phyloP scores from a whole-genome alignment of 1,284 basidiomycete species.

The Tranzscheliella williamsii region DNA sequence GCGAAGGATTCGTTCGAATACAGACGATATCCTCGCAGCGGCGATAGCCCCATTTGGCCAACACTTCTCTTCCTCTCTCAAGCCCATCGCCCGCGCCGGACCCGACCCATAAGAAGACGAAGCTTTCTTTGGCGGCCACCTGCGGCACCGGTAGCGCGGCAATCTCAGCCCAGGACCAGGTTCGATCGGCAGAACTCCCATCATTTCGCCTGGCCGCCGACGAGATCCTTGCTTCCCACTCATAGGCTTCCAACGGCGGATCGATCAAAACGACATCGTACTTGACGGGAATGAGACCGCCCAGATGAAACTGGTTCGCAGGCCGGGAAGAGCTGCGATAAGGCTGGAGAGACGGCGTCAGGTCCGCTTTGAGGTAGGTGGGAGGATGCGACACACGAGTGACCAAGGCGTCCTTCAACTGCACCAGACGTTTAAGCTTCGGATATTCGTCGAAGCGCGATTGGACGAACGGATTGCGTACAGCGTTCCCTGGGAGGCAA shows the following conservation, averaged over 20 bases:
- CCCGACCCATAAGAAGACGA: conserved; percentile 96
- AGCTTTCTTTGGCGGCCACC: conserved; percentile 78
- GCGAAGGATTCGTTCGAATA: conserved; percentile 84
- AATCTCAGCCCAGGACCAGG: conserved; percentile 79
- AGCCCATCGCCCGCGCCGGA: conserved; percentile 85
- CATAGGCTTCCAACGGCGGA: conserved; percentile 70
- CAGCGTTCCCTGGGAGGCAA: conserved; percentile 49
- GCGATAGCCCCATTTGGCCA: conserved; percentile 92
- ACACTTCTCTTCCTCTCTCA: conserved; percentile 85
- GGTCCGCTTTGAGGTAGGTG: conserved; percentile 45
- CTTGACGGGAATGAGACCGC: conserved; percentile 66
- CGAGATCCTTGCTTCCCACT: conserved; percentile 38
- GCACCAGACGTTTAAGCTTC: conserved; percentile 44
- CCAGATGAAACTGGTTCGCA: conserved; percentile 31
- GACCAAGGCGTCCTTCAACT: conserved; percentile 48
- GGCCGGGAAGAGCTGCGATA: conserved; percentile 12
- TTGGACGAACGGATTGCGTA: conserved; percentile 62
- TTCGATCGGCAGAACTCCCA: background rate
- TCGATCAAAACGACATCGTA: conserved; percentile 94
- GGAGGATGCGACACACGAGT: conserved; percentile 39
- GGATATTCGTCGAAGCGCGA: conserved; percentile 82
- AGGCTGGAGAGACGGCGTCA: conserved; percentile 25
- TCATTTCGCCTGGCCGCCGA: conserved; percentile 3
- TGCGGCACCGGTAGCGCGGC: conserved; percentile 79
- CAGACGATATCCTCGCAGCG: conserved; percentile 96